Evolutionary conservation across 1,284 basidiomycete species (phyloP).

Genomic region (Calocybe gambosa): DNA sequence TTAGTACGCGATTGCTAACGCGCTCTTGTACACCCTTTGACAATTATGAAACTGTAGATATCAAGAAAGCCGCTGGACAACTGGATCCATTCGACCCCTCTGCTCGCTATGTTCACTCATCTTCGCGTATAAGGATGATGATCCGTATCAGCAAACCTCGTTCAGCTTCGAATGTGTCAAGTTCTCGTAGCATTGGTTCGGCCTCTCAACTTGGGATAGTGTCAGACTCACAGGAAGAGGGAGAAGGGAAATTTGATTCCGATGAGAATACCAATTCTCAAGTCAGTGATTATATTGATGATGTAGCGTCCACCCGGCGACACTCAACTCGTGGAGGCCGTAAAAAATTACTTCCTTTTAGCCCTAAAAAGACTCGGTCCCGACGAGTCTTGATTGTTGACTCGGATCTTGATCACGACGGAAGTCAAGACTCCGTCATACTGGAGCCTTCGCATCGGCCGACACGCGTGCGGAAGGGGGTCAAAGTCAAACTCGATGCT

Average conservation of each 20-base stretch:
- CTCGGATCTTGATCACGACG: conserved; percentile 30
- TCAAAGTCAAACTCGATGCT: conserved; percentile 29
- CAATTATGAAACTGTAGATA: conserved; percentile 29
- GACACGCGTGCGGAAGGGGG: conserved; percentile 30
- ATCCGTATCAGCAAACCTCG: conserved; percentile 28
- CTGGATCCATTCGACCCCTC: conserved; percentile 57
- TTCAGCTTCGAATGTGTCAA: conserved; percentile 25
- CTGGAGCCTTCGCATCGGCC: conserved; percentile 27
- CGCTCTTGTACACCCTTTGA: conserved; percentile 5
- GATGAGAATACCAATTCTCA: conserved; percentile 20
- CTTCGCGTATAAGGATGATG: conserved; percentile 42
- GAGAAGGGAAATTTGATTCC: conserved; percentile 21
- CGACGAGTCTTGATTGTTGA: conserved; percentile 27
- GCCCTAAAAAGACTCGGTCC: conserved; percentile 52
- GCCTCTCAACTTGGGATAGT: conserved; percentile 19
- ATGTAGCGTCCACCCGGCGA: conserved; percentile 19
- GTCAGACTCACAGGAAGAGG: conserved; percentile 27
- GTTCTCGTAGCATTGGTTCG: conserved; percentile 18
- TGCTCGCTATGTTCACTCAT: conserved; percentile 51
- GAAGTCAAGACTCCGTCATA: conserved; percentile 28
- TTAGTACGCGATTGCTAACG: conserved; percentile 38
- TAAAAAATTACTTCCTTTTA: conserved; percentile 45
- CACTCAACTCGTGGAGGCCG: conserved; percentile 24
- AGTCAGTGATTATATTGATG: conserved; percentile 21
- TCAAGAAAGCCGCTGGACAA: conserved; percentile 33